Percentiles rank a stretch among this genome's conserved stretches.
These are phyloP conservation scores for Euphorbia pulcherrima DNA, from an alignment of 345 rosid genomes.

Conservation along the genomic window DNA sequence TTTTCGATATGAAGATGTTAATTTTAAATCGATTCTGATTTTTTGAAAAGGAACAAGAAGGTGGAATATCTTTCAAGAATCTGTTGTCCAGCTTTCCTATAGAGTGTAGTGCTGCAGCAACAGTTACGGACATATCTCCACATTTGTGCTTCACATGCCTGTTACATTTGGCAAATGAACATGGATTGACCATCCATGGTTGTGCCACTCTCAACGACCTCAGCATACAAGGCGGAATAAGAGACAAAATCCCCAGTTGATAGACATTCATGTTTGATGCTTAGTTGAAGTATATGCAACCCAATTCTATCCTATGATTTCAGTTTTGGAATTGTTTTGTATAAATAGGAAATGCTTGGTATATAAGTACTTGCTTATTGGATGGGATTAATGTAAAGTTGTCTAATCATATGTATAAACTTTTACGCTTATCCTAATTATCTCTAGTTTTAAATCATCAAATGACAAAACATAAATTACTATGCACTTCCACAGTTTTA, in stretches of 20 bases:
- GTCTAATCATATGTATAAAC: too few relatives aligned
- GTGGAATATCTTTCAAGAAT: constrained; percentile 57
- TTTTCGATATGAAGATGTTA: too few relatives aligned
- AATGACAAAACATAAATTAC: not conserved
- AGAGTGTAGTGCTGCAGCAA: constrained; percentile 68
- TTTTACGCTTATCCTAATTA: too few relatives aligned
- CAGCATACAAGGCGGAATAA: constrained; percentile 1
- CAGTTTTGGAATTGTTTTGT: not conserved
- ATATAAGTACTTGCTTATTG: too few relatives aligned
- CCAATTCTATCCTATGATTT: not conserved
- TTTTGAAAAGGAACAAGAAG: constrained; percentile 39
- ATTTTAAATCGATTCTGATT: constrained; percentile 7
- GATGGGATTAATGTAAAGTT: too few relatives aligned
- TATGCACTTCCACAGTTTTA: not conserved
- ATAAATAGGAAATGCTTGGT: too few relatives aligned
- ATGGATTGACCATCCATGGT: constrained; percentile 60
- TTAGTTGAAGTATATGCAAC: not conserved
- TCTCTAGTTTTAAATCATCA: too few relatives aligned
- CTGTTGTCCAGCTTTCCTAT: constrained; percentile 65
- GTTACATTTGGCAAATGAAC: constrained; percentile 89
- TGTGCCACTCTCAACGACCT: constrained; percentile 59
- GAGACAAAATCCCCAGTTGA: constrained; percentile 33
- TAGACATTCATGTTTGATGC: not conserved
- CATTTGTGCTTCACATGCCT: constrained; percentile 91
- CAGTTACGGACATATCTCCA: constrained; percentile 66